Conservation (phyloP, 805 yeast species). For the Nakazawaea wickerhamii region DNA sequence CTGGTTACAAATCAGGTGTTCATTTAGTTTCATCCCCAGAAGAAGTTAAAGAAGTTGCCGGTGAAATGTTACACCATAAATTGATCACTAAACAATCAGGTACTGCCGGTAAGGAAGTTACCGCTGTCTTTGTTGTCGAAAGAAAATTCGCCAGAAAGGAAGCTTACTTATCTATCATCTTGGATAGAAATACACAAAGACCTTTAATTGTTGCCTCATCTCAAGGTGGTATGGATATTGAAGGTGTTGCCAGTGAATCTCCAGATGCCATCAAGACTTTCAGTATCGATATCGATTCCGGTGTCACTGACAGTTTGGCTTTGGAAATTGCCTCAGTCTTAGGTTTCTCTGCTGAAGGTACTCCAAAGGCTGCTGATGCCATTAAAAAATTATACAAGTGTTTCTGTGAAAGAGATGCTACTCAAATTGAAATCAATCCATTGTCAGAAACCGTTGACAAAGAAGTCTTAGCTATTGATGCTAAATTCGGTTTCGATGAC, state of each 20-base stretch:
- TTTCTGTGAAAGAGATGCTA: conserved; percentile 88
- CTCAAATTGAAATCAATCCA: conserved; percentile 98
- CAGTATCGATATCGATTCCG: conserved; percentile 69
- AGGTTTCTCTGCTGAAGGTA: conserved; percentile 75
- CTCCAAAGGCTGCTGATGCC: conserved; percentile 82
- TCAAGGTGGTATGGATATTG: conserved; percentile 99
- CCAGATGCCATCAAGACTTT: conserved; percentile 91
- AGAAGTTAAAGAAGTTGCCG: conserved; percentile 82
- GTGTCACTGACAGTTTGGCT: conserved; percentile 78
- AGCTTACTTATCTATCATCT: conserved; percentile 89
- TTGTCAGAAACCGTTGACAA: conserved; percentile 87
- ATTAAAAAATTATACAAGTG: conserved; percentile 84
- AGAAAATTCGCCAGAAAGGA: conserved; percentile 91
- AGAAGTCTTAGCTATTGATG: conserved; percentile 96
- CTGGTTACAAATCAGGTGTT: conserved; percentile 95
- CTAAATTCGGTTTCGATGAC: conserved; percentile 97
- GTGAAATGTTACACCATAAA: conserved; percentile 86
- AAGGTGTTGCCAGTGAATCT: conserved; percentile 89
- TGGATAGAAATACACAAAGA: conserved; percentile 88
- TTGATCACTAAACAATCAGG: conserved; percentile 98
- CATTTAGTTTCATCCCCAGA: conserved; percentile 79
- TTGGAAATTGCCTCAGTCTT: conserved; percentile 68
- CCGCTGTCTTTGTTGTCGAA: conserved; percentile 94
- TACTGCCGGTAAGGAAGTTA: conserved; percentile 92
- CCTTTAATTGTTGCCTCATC: conserved; percentile 94